Evolutionary conservation across 1,284 basidiomycete genomes (phyloP), one percentile per base, ranked within the genome.

Genomic region (Sparassis latifolia): DNA sequence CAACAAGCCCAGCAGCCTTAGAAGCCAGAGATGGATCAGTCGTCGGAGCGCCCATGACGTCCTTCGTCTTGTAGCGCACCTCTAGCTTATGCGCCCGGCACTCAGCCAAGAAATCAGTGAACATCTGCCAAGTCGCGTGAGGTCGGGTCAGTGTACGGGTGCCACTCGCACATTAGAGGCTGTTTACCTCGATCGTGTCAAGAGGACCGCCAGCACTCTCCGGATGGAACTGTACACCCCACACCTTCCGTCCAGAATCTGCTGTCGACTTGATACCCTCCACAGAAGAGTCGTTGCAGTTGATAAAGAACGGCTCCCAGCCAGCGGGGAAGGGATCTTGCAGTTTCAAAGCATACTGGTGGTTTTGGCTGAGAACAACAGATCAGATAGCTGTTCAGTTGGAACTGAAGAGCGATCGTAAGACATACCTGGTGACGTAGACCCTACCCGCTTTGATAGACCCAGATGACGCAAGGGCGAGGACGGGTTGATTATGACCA

Each of bases 401-500:
- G 41, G 10, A 33, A 43, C 10, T 31, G 20, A 43, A 42, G 31
- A 38, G n/a, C 45, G 28, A 7, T 12, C 29, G 38, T 38, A 46
- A 35, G 41, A 72, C 76, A 56, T 64, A 89, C 92, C 86, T 89
- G 1, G 96, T 99, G 47, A 99, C 95, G 72, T 98, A 99, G 44
- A 99, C 95, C 42, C 96, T 80, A 20, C 96, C 97, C 45, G 95
- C 92, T 66, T 85, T 90, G 73, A 98, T 94, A 32, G 89, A 92
- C 3, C 95, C 93, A 5, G 89, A 82, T 38, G 83, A 86, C 35
- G 92, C 91, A 49, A 98, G 78, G 29, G 96, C 96, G 35, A 99
- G 79, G 12, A 99, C 96, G 40, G 96, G 96, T 69, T 99, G 96
- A 68, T 99, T 99, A 71, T 99, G 97, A n/a, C 96, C 96, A 62